Conservation (phyloP, 1,284 basidiomycete genomes). For the Xerocomus minutiporus region DNA sequence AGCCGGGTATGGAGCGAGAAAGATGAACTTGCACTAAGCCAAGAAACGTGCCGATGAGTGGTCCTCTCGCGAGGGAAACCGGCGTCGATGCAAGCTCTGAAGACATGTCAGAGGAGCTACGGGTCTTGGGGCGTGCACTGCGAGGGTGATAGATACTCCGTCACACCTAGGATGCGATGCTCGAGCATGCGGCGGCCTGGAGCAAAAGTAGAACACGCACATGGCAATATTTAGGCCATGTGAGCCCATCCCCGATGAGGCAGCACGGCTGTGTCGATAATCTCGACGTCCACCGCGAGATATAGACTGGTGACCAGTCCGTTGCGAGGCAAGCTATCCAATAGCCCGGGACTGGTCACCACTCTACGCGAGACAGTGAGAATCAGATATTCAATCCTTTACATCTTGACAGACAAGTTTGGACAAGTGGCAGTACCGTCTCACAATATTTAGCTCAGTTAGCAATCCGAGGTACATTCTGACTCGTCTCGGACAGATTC, state of each 20-base stretch:
- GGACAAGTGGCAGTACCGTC: too few species aligned
- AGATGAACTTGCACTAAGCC: conserved; percentile 20
- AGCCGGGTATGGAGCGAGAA: background rate
- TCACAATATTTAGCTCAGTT: too few species aligned
- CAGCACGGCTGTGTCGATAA: background rate
- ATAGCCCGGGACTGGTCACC: too few species aligned
- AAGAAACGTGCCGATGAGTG: conserved; percentile 28
- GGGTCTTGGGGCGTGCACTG: background rate
- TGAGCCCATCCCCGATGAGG: background rate
- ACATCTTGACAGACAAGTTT: background rate
- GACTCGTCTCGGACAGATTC: too few species aligned
- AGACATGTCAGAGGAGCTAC: conserved; percentile 13
- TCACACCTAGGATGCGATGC: background rate
- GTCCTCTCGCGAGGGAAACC: conserved; percentile 21
- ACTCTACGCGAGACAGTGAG: too few species aligned
- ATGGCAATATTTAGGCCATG: background rate
- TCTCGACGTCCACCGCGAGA: background rate
- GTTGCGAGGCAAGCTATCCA: too few species aligned
- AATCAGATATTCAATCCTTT: background rate
- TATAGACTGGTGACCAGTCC: too few species aligned
- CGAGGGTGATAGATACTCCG: background rate
- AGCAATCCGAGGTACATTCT: too few species aligned
- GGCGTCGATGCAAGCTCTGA: background rate
- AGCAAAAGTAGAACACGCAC: background rate
- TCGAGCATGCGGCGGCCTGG: background rate